These are phyloP conservation scores for Lotus japonicus DNA, from an alignment of 306 rosid species.

Conservation along the genomic window DNA sequence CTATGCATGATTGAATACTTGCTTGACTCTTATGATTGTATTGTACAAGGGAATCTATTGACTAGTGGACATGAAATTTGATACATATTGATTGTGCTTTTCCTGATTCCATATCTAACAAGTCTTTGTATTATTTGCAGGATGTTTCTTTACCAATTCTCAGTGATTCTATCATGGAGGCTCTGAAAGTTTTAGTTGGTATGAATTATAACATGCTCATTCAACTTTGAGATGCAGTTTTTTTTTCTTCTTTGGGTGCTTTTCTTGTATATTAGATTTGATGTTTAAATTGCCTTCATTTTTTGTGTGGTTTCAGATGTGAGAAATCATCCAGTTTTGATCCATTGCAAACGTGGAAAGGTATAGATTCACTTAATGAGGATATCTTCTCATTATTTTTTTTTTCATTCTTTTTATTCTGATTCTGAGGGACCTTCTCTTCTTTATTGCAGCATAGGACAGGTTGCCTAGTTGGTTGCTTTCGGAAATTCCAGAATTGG, in stretches of 20 bases:
- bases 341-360: slow-evolving; percentile 48
- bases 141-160: slow-evolving; percentile 50
- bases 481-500: slow-evolving; percentile 92
- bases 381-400: background rate
- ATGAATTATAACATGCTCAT: background rate
- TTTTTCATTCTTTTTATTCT: background rate
- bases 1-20: background rate
- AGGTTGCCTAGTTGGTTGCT: slow-evolving; percentile 87
- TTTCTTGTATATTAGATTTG: background rate
- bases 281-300: background rate
- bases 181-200: slow-evolving; percentile 74
- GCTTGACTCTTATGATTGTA: background rate
- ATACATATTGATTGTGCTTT: background rate
- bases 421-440: background rate
- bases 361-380: slow-evolving; percentile 9
- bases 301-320: slow-evolving; percentile 33
- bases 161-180: slow-evolving; percentile 59
- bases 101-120: background rate
- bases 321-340: slow-evolving; percentile 44
- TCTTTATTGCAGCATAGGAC: slow-evolving; percentile 71
- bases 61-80: slow-evolving; percentile 6
- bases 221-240: background rate
- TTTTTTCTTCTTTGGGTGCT: background rate
- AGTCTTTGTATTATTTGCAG: slow-evolving; percentile 33
- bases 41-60: background rate